Evolutionary conservation across 2,329 filamentous ascomycete genomes (phyloP).

Genomic region (Alternaria sp.): DNA sequence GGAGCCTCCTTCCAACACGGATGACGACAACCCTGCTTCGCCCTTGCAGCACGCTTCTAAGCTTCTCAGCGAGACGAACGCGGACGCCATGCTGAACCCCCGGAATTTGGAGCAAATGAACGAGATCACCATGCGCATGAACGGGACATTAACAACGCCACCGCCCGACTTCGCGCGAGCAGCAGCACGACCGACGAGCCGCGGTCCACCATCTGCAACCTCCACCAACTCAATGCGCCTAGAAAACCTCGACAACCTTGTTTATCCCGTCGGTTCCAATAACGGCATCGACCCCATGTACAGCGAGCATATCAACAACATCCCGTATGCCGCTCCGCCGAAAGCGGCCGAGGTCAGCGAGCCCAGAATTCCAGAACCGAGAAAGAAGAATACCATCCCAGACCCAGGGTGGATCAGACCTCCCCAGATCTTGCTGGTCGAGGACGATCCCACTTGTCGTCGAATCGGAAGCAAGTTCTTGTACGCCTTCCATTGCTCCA

Average conservation of each 20-base stretch:
- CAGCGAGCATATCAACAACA: constrained; percentile 92
- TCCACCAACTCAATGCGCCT: constrained; percentile 64
- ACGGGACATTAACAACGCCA: constrained; percentile 65
- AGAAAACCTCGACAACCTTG: constrained; percentile 73
- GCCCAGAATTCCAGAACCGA: constrained; percentile 59
- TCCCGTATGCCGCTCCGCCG: constrained; percentile 81
- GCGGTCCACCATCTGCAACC: constrained; percentile 56
- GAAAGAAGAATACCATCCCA: constrained; percentile 69
- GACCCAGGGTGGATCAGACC: constrained; percentile 72
- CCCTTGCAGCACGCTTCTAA: constrained; percentile 74
- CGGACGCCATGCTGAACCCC: constrained; percentile 70
- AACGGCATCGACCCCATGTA: constrained; percentile 96
- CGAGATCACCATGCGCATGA: constrained; percentile 64
- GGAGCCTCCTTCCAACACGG: constrained; percentile 55
- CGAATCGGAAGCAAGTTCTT: constrained; percentile 73
- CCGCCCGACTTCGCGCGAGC: constrained; percentile 63
- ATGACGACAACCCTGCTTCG: constrained; percentile 72
- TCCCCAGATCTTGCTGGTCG: constrained; percentile 88
- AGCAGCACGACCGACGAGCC: constrained; percentile 56
- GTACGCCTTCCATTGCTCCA: constrained; percentile 70
- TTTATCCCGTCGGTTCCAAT: constrained; percentile 90
- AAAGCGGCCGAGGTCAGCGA: constrained; percentile 65
- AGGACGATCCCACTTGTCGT: constrained; percentile 76
- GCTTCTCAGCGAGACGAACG: constrained; percentile 70
- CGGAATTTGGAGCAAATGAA: constrained; percentile 72